Conservation (phyloP, 441 rosid genomes). For the Mallotus repandus region DNA sequence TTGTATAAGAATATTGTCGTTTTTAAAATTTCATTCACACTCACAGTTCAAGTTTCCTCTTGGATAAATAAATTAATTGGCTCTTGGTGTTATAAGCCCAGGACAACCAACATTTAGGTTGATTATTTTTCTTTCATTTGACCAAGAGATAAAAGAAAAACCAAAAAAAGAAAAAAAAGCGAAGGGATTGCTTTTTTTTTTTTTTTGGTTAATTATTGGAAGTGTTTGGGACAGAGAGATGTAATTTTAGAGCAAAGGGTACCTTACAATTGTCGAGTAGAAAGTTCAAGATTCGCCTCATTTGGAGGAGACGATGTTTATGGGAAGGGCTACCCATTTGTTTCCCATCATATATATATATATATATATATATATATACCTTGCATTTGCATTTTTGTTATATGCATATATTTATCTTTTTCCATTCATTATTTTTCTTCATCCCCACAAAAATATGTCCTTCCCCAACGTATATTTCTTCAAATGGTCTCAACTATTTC, state of each 20-base stretch:
- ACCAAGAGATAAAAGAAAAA: no score
- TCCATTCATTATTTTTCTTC: not conserved
- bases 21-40: not conserved
- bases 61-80: no score
- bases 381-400: not conserved
- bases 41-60: no score
- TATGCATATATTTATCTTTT: not conserved
- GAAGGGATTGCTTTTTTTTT: no score
- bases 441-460: not conserved
- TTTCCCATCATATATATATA: not conserved
- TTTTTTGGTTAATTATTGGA: no score
- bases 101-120: no score
- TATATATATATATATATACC: not conserved
- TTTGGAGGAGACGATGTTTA: conserved; percentile 3
- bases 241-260: not conserved
- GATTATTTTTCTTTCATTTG: no score
- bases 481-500: no score
- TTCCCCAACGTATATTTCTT: no score
- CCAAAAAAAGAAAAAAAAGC: no score
- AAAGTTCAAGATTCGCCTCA: conserved; percentile 1
- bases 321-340: conserved; percentile 3
- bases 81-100: no score
- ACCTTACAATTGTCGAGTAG: not conserved
- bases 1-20: no score
- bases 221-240: not conserved